Percentiles rank a stretch among this genome's conserved stretches.
phyloP scores from a whole-genome alignment of 192 early-diverging fungal species.

The Podila epigama region DNA sequence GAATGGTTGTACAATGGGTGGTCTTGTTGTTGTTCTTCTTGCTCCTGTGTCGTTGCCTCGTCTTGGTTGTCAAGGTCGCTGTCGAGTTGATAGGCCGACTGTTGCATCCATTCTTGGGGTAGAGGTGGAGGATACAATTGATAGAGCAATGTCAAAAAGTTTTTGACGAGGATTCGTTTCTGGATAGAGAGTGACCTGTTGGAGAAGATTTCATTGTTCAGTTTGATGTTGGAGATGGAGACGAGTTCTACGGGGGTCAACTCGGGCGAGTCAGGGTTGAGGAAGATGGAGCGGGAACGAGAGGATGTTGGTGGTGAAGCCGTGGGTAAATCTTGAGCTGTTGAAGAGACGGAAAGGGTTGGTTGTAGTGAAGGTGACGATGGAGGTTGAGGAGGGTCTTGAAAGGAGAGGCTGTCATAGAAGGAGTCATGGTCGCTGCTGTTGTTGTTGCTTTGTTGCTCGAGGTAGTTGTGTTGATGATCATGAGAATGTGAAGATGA shows the following conservation, averaged over 20 bases:
- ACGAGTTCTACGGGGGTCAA: slow-evolving; percentile 11
- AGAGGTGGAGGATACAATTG: slow-evolving; percentile 5
- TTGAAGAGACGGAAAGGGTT: too few relatives aligned
- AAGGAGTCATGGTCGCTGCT: neutral
- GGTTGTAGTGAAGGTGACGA: too few relatives aligned
- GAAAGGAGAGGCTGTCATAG: neutral
- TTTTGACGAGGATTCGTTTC: slow-evolving; percentile 33
- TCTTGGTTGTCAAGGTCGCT: neutral
- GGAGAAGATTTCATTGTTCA: slow-evolving; percentile 35
- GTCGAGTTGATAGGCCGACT: slow-evolving; percentile 12
- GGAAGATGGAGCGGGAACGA: neutral
- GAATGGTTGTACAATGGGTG: slow-evolving; percentile 3
- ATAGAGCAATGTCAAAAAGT: slow-evolving; percentile 23
- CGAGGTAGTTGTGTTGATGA: neutral
- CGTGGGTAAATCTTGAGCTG: too few relatives aligned
- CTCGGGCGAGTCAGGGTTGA: neutral
- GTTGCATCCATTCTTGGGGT: too few relatives aligned
- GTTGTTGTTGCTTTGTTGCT: neutral
- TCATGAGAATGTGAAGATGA: neutral
- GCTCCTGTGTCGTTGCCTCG: neutral
- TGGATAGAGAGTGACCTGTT: slow-evolving; percentile 27
- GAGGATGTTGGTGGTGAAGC: neutral
- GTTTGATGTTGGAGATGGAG: slow-evolving; percentile 26
- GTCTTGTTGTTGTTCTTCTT: slow-evolving; percentile 4
- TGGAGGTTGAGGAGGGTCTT: neutral